These are phyloP conservation scores for Calophaca sinica DNA, from an alignment of 306 rosid species.

Conservation along the genomic window DNA sequence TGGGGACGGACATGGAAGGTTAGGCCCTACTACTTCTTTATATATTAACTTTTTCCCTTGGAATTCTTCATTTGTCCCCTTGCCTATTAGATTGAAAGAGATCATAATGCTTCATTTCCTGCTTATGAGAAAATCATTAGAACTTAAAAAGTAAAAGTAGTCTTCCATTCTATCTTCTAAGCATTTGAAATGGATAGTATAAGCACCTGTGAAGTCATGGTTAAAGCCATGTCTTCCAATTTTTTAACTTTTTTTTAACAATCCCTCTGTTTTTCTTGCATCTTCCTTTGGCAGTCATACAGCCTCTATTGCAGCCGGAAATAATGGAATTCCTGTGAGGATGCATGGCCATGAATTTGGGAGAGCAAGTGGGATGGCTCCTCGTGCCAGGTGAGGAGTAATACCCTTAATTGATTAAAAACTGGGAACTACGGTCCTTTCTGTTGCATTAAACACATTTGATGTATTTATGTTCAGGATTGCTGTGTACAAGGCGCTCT, in stretches of 20 bases:
- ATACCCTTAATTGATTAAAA: conserved; percentile 39
- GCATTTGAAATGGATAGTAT: conserved; percentile 29
- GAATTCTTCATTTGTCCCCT: neutral
- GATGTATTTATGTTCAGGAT: conserved; percentile 66
- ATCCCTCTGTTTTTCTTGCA: conserved; percentile 39
- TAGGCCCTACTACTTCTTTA: conserved; percentile 44
- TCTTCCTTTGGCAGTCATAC: conserved; percentile 76
- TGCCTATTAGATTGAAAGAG: conserved; percentile 30
- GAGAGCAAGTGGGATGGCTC: conserved; percentile 99
- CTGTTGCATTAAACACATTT: conserved; percentile 40
- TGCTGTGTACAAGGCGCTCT: conserved; percentile 98
- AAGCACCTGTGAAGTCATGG: neutral
- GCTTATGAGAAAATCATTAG: conserved; percentile 21
- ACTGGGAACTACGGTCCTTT: conserved; percentile 32
- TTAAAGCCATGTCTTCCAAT: conserved; percentile 33
- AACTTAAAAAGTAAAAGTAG: neutral
- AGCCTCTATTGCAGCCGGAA: conserved; percentile 98
- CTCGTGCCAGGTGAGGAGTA: conserved; percentile 93
- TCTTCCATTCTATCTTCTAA: conserved; percentile 24
- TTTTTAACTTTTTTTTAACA: conserved; percentile 22
- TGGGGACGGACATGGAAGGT: conserved; percentile 99
- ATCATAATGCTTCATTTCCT: conserved; percentile 16
- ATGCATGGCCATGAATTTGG: conserved; percentile 97
- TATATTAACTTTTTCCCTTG: conserved; percentile 28
- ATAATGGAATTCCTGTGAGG: conserved; percentile 97